These are phyloP conservation scores for Moesziomyces sp. DNA, from an alignment of 1,284 basidiomycete genomes.

Conservation along the genomic window DNA sequence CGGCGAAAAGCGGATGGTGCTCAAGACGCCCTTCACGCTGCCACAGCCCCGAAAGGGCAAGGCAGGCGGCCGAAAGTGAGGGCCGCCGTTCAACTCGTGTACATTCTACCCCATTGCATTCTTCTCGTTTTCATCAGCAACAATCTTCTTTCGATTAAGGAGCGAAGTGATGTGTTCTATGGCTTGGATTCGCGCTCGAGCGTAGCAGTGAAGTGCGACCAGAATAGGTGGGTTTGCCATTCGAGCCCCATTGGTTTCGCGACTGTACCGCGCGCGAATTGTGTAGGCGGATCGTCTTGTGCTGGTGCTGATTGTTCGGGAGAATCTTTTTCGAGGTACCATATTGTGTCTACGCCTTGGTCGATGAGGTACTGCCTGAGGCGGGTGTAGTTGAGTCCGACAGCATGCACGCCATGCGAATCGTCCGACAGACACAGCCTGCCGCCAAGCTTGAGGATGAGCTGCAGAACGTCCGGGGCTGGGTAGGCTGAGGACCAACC, in stretches of 20 bases:
- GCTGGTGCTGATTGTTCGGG: neutral
- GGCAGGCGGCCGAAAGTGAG: slow-evolving; percentile 36
- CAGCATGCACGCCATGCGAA: slow-evolving; percentile 87
- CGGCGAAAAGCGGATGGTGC: slow-evolving; percentile 49
- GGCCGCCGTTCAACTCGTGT: slow-evolving; percentile 5
- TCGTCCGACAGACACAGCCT: slow-evolving; percentile 91
- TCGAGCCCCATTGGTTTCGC: slow-evolving; percentile 26
- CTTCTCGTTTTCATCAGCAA: neutral
- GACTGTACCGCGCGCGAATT: slow-evolving; percentile 34
- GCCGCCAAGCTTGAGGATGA: slow-evolving; percentile 77
- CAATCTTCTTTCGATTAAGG: neutral
- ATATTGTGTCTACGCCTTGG: slow-evolving; percentile 76
- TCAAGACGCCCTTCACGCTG: slow-evolving; percentile 50
- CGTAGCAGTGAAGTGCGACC: slow-evolving; percentile 17
- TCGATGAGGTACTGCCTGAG: slow-evolving; percentile 77
- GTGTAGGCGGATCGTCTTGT: slow-evolving; percentile 1
- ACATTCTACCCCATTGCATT: neutral
- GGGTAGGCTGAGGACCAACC: slow-evolving; percentile 88
- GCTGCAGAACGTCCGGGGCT: slow-evolving; percentile 77
- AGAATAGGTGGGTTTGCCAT: slow-evolving; percentile 35
- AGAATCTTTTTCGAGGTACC: slow-evolving; percentile 71
- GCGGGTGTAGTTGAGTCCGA: slow-evolving; percentile 85
- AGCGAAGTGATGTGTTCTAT: neutral
- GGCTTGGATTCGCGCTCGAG: slow-evolving; percentile 4
- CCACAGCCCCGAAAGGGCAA: slow-evolving; percentile 46